Percentiles rank a stretch among this genome's conserved stretches.
phyloP scores from a whole-genome alignment of 73 alveolate species.

The Tetrahymena borealis region DNA sequence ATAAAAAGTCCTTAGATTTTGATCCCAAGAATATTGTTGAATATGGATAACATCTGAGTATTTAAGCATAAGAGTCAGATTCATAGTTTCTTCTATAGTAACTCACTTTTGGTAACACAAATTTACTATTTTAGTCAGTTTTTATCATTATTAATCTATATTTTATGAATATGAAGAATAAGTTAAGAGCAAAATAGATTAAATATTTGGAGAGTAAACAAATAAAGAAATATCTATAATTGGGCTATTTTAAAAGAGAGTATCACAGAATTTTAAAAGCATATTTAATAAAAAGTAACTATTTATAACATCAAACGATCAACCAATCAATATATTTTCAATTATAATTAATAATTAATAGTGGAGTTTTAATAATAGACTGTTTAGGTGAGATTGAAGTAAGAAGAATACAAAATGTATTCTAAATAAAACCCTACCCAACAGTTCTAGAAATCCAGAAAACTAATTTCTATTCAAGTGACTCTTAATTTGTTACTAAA shows the following conservation, averaged over 20 bases:
- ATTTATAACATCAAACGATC: neutral
- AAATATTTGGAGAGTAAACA: neutral
- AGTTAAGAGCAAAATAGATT: neutral
- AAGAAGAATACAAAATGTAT: neutral
- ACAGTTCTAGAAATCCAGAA: neutral
- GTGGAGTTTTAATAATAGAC: neutral
- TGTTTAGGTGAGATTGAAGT: neutral
- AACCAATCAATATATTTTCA: no score
- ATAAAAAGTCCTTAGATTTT: neutral
- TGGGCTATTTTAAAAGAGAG: neutral
- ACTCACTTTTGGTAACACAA: neutral
- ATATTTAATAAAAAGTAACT: neutral
- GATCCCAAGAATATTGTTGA: neutral
- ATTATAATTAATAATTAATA: neutral
- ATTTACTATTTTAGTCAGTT: no score
- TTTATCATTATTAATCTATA: neutral
- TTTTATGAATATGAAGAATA: neutral
- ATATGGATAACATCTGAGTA: neutral
- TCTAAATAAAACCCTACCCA: neutral
- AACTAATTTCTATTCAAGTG: neutral
- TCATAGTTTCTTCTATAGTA: neutral
- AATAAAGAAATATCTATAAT: neutral
- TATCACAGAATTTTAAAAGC: neutral
- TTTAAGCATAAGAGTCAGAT: neutral
- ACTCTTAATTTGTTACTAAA: neutral